Conservation (phyloP, 2,329 filamentous ascomycete genomes). For the Xylaria multiplex region DNA sequence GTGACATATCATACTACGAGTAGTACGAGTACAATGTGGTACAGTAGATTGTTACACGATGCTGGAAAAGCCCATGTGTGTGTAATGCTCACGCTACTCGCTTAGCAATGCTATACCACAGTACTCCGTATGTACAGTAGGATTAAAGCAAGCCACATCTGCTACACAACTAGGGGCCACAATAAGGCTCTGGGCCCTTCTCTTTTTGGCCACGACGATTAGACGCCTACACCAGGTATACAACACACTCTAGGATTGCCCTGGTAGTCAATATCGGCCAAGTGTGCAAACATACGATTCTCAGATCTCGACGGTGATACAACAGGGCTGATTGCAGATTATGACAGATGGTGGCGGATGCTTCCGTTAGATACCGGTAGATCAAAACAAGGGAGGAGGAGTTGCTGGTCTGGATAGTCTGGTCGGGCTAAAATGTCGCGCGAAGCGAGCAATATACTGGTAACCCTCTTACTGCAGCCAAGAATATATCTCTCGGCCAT, state of each 20-base stretch:
- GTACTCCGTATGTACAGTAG: background rate
- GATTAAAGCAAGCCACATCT: slow-evolving; percentile 27
- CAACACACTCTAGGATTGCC: background rate
- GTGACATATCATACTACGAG: slow-evolving; percentile 10
- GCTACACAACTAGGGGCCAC: slow-evolving; percentile 18
- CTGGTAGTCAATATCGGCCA: slow-evolving; percentile 9
- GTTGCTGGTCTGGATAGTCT: too few relatives aligned
- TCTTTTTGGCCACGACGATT: background rate
- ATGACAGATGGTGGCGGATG: slow-evolving; percentile 30
- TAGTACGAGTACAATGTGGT: too few relatives aligned
- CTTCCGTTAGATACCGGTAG: slow-evolving; percentile 19
- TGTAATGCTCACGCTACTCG: slow-evolving; percentile 13
- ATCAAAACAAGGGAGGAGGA: slow-evolving; percentile 18
- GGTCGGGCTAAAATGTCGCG: background rate
- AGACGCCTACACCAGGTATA: background rate
- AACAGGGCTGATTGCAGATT: slow-evolving; percentile 30
- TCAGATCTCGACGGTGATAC: slow-evolving; percentile 9
- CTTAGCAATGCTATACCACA: background rate
- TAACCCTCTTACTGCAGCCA: slow-evolving; percentile 28
- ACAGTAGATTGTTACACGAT: slow-evolving; percentile 2
- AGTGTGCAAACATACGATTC: slow-evolving; percentile 23
- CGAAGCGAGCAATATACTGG: slow-evolving; percentile 17
- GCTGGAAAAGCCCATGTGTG: slow-evolving; percentile 6
- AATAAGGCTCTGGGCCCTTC: slow-evolving; percentile 23
- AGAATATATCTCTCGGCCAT: slow-evolving; percentile 16